Evolutionary conservation across 306 rosid species (phyloP), one percentile per base, ranked within the genome.

Genomic region (Hippophae rhamnoides): DNA sequence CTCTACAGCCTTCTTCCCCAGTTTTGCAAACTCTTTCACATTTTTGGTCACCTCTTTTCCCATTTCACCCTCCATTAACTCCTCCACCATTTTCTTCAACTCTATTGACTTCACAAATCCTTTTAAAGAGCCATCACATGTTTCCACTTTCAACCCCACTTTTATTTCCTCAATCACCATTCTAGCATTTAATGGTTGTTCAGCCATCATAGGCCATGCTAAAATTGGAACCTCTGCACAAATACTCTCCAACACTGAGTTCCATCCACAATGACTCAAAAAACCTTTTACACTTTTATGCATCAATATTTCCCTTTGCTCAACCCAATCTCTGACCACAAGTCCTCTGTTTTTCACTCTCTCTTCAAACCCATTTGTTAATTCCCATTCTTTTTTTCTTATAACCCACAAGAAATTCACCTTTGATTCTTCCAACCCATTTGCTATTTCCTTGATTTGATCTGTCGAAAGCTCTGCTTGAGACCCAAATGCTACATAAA

Each of bases 201-300:
- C 83, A 9, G 77, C 85, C 83, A 61, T 54, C 63, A 74, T 48
- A 0, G 89, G 85, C 75, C 74, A 83, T 0, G 75, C 81, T 13
- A 83, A 74, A 10, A 83, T 66, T 0, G 85, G 85, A 5, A 79
- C 85, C 41, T 71, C 83, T 0, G 73, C 76, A 45, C 77, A 79
- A 10, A 83, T 50, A 23, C 83, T 72, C 71, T 83, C 83, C 49
- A 72, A 1, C 44, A 61, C 81, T 6, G 85, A 74, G 58, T 83
- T 83, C 85, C 85, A 83, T 31, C 85, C 85, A 14, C 83, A 83
- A 18, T 79, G 83, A 5, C 89, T 79, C 13, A 83, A 7, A 62
- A 83, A 83, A 12, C 89, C 81, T 14, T 69, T 40, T 10, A 79
- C 83, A 3, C 75, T 61, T n/a, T 64, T 64, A 8, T 80, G 86